Percentiles rank a stretch among this genome's conserved stretches.
phyloP scores from a whole-genome alignment of 192 early-diverging fungal species.

The Dispira simplex region DNA sequence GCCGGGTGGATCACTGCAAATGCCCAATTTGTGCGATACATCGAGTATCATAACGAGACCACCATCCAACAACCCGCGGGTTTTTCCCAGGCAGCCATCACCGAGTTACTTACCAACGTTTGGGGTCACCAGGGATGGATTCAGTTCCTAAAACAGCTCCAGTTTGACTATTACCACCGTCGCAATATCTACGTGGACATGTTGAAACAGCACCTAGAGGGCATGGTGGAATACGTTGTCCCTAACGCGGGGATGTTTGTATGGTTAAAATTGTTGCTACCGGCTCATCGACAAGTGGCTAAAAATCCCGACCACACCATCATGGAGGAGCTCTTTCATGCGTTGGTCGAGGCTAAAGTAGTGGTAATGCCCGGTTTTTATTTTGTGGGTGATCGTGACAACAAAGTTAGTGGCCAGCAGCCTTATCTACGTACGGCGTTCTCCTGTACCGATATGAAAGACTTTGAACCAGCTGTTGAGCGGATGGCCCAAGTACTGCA shows the following conservation, averaged over 20 bases:
- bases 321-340: constrained; percentile 38
- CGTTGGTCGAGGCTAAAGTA: constrained; percentile 49
- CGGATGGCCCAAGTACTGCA: too few relatives aligned
- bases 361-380: constrained; percentile 53
- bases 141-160: constrained; percentile 46
- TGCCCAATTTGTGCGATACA: constrained; percentile 51
- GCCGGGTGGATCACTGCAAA: constrained; percentile 66
- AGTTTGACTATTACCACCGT: constrained; percentile 55
- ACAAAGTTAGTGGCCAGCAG: too few relatives aligned
- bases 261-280: constrained; percentile 52
- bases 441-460: too few relatives aligned
- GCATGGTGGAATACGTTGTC: constrained; percentile 36
- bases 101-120: constrained; percentile 44
- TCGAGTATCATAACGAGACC: constrained; percentile 68
- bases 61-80: constrained; percentile 75
- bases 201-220: constrained; percentile 43
- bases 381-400: constrained; percentile 17
- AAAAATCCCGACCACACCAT: constrained; percentile 25
- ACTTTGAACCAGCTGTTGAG: too few relatives aligned
- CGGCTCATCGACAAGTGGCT: constrained; percentile 12
- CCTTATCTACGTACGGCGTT: too few relatives aligned
- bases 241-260: constrained; percentile 83
- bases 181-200: constrained; percentile 48
- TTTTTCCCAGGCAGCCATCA: constrained; percentile 61
- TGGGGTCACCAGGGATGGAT: constrained; percentile 76